These are phyloP conservation scores for Phytopythium litorale DNA, from an alignment of 352 stramenopile genomes.

Conservation along the genomic window DNA sequence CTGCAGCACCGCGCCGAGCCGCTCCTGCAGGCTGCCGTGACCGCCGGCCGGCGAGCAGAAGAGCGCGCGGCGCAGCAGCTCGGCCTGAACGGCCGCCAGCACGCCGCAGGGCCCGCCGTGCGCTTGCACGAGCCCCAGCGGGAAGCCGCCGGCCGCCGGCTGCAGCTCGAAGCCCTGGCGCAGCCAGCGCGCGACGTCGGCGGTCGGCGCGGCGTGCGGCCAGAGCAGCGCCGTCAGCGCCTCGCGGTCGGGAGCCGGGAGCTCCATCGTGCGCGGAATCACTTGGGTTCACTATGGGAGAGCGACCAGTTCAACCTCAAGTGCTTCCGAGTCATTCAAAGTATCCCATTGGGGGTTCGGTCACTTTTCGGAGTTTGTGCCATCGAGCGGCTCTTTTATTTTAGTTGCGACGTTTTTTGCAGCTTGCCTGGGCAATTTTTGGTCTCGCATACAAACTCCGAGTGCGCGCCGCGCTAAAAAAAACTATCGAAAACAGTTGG, in stretches of 20 bases:
- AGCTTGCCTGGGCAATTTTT: constrained; percentile 1
- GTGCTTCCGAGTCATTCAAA: too few species aligned
- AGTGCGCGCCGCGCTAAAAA: background rate
- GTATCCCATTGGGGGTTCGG: too few species aligned
- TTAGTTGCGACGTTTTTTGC: background rate
- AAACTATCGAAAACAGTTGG: background rate
- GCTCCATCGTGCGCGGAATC: background rate
- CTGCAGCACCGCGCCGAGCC: background rate
- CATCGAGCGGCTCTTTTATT: too few species aligned
- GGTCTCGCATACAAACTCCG: background rate
- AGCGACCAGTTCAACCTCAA: background rate
- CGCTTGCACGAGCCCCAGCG: constrained; percentile 64
- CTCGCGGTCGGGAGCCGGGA: background rate
- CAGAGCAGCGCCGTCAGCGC: constrained; percentile 5
- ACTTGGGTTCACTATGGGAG: background rate
- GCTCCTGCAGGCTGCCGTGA: background rate
- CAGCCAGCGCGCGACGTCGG: constrained; percentile 45
- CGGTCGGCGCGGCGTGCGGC: background rate
- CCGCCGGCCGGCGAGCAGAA: constrained; percentile 31
- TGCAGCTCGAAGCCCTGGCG: constrained; percentile 58
- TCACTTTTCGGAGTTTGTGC: too few species aligned
- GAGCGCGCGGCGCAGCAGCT: constrained; percentile 48
- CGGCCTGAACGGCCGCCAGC: constrained; percentile 71
- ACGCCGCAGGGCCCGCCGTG: constrained; percentile 82
- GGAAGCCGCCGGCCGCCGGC: constrained; percentile 22